Conservation (phyloP, 2,329 filamentous ascomycete species). For the Blastomyces parvus region DNA sequence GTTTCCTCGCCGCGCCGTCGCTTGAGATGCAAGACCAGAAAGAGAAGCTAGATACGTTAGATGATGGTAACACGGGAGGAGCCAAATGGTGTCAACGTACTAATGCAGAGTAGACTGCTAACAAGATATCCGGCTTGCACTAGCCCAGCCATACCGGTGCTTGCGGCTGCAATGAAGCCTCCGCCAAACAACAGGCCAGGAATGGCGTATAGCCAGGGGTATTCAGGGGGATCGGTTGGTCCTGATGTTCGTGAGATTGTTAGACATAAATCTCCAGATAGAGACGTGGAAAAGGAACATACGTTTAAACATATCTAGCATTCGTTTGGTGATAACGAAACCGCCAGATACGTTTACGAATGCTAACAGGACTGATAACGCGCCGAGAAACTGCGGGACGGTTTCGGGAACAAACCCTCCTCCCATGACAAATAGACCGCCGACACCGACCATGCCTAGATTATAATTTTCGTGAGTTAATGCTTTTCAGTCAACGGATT, state of each 20-base stretch:
- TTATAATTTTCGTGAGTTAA: background rate
- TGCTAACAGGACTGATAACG: conserved; percentile 68
- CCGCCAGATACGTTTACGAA: conserved; percentile 85
- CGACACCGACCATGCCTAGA: conserved; percentile 70
- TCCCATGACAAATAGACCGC: conserved; percentile 80
- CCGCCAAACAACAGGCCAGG: conserved; percentile 69
- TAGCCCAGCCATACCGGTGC: conserved; percentile 71
- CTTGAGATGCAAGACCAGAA: conserved; percentile 69
- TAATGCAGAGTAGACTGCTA: conserved; percentile 75
- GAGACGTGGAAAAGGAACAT: conserved; percentile 19
- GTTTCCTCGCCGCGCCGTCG: conserved; percentile 76
- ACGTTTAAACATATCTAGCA: conserved; percentile 86
- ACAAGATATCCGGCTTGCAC: conserved; percentile 82
- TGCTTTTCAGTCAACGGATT: background rate
- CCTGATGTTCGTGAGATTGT: conserved; percentile 30
- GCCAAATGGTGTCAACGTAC: conserved; percentile 23
- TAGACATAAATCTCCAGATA: background rate
- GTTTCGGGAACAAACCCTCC: conserved; percentile 70
- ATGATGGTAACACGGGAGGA: background rate
- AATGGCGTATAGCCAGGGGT: conserved; percentile 75
- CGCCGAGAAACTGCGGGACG: conserved; percentile 67
- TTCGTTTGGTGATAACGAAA: conserved; percentile 84
- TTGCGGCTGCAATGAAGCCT: conserved; percentile 69
- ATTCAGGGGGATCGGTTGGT: conserved; percentile 77
- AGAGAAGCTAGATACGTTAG: conserved; percentile 46